Conservation (phyloP, 257 asterid species). For the Nicotiana benthamiana region DNA sequence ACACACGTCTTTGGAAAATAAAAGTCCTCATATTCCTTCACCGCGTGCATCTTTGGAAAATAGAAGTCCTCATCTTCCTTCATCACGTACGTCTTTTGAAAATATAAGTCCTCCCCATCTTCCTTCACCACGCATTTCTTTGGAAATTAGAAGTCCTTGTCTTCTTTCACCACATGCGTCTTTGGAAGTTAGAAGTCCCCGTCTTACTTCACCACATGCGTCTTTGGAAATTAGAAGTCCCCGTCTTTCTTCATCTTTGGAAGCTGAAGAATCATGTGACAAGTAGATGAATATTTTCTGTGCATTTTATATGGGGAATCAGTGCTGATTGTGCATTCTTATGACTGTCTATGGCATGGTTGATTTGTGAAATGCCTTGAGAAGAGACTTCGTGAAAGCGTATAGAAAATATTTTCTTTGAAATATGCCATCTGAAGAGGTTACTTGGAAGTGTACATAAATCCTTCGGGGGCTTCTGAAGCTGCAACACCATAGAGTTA, state of each 20-base stretch:
- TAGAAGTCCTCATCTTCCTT: not conserved
- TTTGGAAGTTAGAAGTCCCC: not conserved
- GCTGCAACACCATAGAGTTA: not conserved
- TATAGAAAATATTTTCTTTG: not conserved
- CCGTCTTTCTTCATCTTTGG: not conserved
- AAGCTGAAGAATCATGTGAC: not conserved
- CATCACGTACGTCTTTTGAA: not conserved
- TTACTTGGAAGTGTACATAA: conserved; percentile 2
- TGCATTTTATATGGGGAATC: not conserved
- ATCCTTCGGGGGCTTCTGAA: not conserved
- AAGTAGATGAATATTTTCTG: not conserved
- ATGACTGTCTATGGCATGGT: not conserved
- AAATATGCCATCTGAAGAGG: not conserved
- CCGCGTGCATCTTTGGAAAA: not conserved
- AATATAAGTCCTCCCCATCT: not conserved
- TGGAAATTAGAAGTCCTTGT: not conserved
- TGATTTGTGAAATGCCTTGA: not conserved
- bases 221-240: not conserved
- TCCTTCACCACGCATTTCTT: not conserved
- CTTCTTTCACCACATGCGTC: not conserved
- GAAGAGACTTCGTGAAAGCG: not conserved
- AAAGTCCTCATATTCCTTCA: not conserved
- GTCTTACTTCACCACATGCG: not conserved
- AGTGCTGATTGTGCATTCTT: not conserved
- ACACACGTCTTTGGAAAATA: not conserved